A percentile compares a stretch with the other conserved stretches of the same genome.
phyloP scores from a whole-genome alignment of 2,329 filamentous ascomycete species.

The Blastomyces silverae region DNA sequence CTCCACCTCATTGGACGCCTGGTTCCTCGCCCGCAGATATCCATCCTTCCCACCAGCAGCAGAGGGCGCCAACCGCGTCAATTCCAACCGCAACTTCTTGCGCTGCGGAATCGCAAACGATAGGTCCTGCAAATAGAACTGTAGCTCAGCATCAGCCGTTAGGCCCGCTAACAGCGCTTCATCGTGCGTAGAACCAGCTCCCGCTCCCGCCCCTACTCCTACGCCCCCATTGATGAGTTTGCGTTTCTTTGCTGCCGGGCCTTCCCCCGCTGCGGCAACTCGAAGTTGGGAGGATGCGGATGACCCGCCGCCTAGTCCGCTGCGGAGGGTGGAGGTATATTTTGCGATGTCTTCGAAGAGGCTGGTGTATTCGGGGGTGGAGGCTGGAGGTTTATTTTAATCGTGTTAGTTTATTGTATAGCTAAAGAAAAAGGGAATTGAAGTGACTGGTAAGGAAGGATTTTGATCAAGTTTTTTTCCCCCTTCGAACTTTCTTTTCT shows the following conservation, averaged over 20 bases:
- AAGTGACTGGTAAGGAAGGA: neutral
- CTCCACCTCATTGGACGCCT: slow-evolving; percentile 48
- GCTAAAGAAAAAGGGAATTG: neutral
- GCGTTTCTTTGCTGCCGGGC: slow-evolving; percentile 44
- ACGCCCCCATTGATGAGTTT: slow-evolving; percentile 41
- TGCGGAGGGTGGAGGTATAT: slow-evolving; percentile 38
- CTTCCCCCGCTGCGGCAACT: slow-evolving; percentile 23
- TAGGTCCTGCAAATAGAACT: slow-evolving; percentile 49
- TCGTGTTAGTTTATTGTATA: slow-evolving; percentile 9
- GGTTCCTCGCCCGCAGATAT: slow-evolving; percentile 45
- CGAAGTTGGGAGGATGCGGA: neutral
- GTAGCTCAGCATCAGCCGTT: slow-evolving; percentile 31
- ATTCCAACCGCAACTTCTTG: slow-evolving; percentile 57
- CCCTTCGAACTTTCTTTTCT: neutral
- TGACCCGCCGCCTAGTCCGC: slow-evolving; percentile 16
- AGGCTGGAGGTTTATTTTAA: slow-evolving; percentile 23
- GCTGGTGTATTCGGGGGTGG: slow-evolving; percentile 34
- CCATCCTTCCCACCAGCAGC: slow-evolving; percentile 21
- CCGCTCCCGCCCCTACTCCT: slow-evolving; percentile 13
- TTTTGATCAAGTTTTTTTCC: neutral
- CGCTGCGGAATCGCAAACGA: slow-evolving; percentile 57
- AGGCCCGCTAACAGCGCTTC: slow-evolving; percentile 30
- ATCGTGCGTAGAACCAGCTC: slow-evolving; percentile 22
- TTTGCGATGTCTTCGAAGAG: slow-evolving; percentile 47
- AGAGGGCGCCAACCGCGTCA: slow-evolving; percentile 37